A percentile compares a stretch with the other conserved stretches of the same genome.
Conservation (phyloP, 2,329 filamentous ascomycete species). For the Paracamarosporium sp. region DNA sequence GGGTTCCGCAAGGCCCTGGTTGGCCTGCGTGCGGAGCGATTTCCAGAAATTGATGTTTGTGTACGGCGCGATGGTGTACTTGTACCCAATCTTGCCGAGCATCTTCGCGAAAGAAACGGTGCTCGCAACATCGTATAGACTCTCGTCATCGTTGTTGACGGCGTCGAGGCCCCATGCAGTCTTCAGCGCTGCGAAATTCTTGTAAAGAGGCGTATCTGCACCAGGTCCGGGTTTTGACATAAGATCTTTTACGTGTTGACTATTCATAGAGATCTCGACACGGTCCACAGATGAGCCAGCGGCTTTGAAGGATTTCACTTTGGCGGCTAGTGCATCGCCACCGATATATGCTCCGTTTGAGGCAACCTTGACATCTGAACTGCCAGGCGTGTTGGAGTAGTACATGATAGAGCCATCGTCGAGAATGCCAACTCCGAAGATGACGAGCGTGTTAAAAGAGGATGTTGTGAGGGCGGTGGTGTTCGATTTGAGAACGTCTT, state of each 20-base stretch:
- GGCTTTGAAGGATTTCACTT: constrained; percentile 53
- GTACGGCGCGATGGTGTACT: constrained; percentile 54
- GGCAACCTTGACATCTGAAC: constrained; percentile 42
- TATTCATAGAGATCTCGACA: constrained; percentile 55
- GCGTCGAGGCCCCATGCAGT: constrained; percentile 54
- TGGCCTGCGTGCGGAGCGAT: constrained; percentile 31
- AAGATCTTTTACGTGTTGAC: constrained; percentile 50
- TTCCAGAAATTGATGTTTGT: constrained; percentile 51
- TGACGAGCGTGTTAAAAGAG: constrained; percentile 53
- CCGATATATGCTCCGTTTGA: constrained; percentile 56
- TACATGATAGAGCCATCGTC: constrained; percentile 55
- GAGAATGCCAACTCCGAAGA: constrained; percentile 54
- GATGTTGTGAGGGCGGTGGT: constrained; percentile 51
- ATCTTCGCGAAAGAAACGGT: constrained; percentile 53
- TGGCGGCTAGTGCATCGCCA: constrained; percentile 56
- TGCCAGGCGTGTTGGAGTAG: constrained; percentile 44
- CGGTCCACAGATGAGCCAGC: constrained; percentile 43
- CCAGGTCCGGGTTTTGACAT: constrained; percentile 34
- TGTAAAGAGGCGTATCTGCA: constrained; percentile 43
- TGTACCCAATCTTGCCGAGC: constrained; percentile 51
- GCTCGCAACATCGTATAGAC: constrained; percentile 51
- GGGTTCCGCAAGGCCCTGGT: constrained; percentile 31
- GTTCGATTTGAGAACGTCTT: constrained; percentile 56
- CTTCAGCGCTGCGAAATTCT: constrained; percentile 51
- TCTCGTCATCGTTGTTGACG: constrained; percentile 57